phyloP scores from a whole-genome alignment of 768 basidiomycete genomes.

The Omphalotus guepiniiformis region DNA sequence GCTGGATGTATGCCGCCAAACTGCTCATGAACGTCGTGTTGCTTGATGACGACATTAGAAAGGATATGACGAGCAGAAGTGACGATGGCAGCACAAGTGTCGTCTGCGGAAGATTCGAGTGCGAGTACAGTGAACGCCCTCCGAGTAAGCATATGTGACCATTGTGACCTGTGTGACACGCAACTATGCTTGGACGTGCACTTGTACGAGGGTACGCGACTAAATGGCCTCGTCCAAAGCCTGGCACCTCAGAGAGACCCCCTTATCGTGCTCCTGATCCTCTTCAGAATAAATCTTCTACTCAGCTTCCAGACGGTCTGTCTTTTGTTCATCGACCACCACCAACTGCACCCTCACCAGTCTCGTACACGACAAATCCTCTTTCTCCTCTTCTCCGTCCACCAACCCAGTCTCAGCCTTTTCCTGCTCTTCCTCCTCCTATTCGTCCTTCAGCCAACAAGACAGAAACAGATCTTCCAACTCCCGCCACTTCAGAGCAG shows the following conservation, averaged over 20 bases:
- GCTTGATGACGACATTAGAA: constrained; percentile 85
- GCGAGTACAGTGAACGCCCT: constrained; percentile 5
- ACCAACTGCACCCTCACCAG: constrained; percentile 68
- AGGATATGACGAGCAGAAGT: constrained; percentile 63
- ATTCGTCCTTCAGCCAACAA: constrained; percentile 38
- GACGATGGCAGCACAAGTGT: constrained; percentile 88
- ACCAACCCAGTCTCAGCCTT: constrained; percentile 19
- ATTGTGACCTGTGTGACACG: neutral
- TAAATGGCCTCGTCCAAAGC: constrained; percentile 43
- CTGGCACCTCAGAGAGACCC: constrained; percentile 49
- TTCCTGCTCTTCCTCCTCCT: constrained; percentile 41
- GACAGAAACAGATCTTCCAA: constrained; percentile 18
- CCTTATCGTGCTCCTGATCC: constrained; percentile 59
- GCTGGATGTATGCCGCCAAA: constrained; percentile 76
- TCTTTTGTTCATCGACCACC: constrained; percentile 88
- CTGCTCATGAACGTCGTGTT: constrained; percentile 56
- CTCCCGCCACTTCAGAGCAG: constrained; percentile 46
- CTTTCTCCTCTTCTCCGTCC: constrained; percentile 65
- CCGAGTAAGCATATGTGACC: neutral
- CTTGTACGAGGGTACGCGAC: constrained; percentile 39
- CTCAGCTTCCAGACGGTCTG: constrained; percentile 45
- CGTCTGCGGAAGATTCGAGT: constrained; percentile 70
- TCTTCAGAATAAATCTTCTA: constrained; percentile 46
- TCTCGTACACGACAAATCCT: constrained; percentile 65
- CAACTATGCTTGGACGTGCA: constrained; percentile 22